Percentiles rank a stretch among this genome's conserved stretches.
These are phyloP conservation scores for Penicillium sp. DNA, from an alignment of 2,329 filamentous ascomycete genomes.

Conservation along the genomic window DNA sequence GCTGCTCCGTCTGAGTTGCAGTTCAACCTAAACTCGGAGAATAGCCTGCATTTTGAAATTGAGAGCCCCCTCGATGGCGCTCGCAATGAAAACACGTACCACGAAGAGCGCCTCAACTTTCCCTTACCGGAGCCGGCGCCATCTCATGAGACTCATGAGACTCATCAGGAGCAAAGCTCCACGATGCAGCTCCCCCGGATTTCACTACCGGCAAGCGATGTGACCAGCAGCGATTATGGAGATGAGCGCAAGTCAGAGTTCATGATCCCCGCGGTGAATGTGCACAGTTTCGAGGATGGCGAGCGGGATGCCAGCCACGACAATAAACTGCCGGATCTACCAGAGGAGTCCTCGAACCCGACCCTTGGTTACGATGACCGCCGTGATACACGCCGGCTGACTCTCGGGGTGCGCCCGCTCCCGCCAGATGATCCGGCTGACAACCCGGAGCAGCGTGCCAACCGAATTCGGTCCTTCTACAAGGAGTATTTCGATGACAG, in stretches of 20 bases:
- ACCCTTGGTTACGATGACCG: constrained; percentile 26
- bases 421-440: constrained; percentile 84
- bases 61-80: constrained; percentile 1
- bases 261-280: constrained; percentile 39
- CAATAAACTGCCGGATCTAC: constrained; percentile 19
- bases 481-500: constrained; percentile 98
- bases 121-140: constrained; percentile 18
- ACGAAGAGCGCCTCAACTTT: constrained; percentile 22
- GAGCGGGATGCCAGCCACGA: constrained; percentile 14
- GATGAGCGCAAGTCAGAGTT: constrained; percentile 53
- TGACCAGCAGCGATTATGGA: constrained; percentile 55
- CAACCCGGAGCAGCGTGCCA: constrained; percentile 90
- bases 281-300: constrained; percentile 25
- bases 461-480: constrained; percentile 97
- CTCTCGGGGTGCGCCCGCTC: constrained; percentile 72
- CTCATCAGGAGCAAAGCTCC: constrained; percentile 21
- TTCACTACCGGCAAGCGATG: constrained; percentile 47
- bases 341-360: constrained; percentile 27
- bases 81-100: background rate
- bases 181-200: constrained; percentile 33
- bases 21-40: constrained; percentile 9
- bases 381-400: constrained; percentile 52
- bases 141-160: constrained; percentile 14
- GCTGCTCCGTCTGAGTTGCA: constrained; percentile 10
- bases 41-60: constrained; percentile 22